Percentiles rank a stretch among this genome's conserved stretches.
Conservation (phyloP, 805 yeast species). For the Suhomyces xylopsoci region DNA sequence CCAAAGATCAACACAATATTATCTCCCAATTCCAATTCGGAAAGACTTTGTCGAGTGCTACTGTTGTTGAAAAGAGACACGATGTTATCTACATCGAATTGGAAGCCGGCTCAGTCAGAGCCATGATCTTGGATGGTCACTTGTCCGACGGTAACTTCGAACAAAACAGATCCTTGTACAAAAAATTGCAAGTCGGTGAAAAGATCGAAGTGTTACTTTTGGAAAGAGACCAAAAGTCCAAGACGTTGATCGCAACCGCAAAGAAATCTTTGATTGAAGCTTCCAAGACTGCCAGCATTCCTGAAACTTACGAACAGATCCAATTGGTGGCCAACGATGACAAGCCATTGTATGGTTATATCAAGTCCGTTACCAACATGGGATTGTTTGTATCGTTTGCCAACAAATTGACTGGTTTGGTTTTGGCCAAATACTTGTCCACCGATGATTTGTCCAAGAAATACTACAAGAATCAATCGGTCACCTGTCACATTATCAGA, state of each 20-base stretch:
- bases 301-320: slow-evolving; percentile 59
- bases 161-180: slow-evolving; percentile 63
- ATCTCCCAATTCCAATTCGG: slow-evolving; percentile 56
- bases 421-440: slow-evolving; percentile 68
- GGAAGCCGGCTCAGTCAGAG: slow-evolving; percentile 51
- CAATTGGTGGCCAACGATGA: slow-evolving; percentile 33
- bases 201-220: slow-evolving; percentile 60
- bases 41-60: slow-evolving; percentile 54
- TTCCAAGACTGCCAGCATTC: slow-evolving; percentile 53
- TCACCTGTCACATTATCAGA: slow-evolving; percentile 62
- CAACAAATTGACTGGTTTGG: slow-evolving; percentile 77
- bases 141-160: slow-evolving; percentile 73
- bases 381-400: slow-evolving; percentile 86
- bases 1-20: slow-evolving; percentile 45
- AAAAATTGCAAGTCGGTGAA: slow-evolving; percentile 62
- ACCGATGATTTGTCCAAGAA: slow-evolving; percentile 49
- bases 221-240: slow-evolving; percentile 60
- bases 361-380: slow-evolving; percentile 69
- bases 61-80: slow-evolving; percentile 70
- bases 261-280: slow-evolving; percentile 68
- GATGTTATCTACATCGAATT: slow-evolving; percentile 64
- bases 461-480: slow-evolving; percentile 67
- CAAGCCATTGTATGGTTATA: slow-evolving; percentile 62
- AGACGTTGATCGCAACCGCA: slow-evolving; percentile 59
- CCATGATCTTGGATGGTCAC: slow-evolving; percentile 72